Evolutionary conservation across 108 stramenopile genomes (phyloP).

Genomic region (Nitzschia sp.): DNA sequence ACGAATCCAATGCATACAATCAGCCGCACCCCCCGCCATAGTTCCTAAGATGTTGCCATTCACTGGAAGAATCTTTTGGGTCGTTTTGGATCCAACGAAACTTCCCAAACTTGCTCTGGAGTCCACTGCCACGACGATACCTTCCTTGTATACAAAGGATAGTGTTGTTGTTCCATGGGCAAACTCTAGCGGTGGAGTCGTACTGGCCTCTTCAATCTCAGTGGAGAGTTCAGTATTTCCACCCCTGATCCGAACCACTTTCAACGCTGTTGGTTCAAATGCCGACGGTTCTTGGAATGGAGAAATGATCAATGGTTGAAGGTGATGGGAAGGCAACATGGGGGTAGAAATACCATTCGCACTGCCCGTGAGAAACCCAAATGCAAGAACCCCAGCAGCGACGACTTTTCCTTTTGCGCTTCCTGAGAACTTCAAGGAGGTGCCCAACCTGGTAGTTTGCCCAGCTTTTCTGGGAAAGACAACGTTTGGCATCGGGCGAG

Average conservation of each 20-base stretch:
- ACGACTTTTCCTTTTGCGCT: not conserved
- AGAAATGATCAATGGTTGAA: not conserved
- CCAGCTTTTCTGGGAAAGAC: not conserved
- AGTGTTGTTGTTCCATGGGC: constrained; percentile 88
- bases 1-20: constrained; percentile 84
- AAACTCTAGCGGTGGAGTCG: constrained; percentile 74
- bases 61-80: constrained; percentile 83
- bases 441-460: not conserved
- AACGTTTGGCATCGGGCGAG: not conserved
- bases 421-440: not conserved
- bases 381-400: not conserved
- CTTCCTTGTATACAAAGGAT: constrained; percentile 82
- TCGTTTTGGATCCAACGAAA: constrained; percentile 85
- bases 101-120: constrained; percentile 85
- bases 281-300: not conserved
- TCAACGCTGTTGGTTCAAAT: not conserved
- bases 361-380: not conserved
- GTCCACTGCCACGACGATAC: constrained; percentile 84
- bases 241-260: not conserved
- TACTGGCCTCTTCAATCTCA: not conserved
- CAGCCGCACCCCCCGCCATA: constrained; percentile 91
- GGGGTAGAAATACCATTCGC: not conserved
- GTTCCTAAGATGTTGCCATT: constrained; percentile 79
- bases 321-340: not conserved
- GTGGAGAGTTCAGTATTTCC: not conserved